Percentiles rank a stretch among this genome's conserved stretches.
phyloP scores from a whole-genome alignment of 2,329 filamentous ascomycete genomes.

The Fusarium floridanum region DNA sequence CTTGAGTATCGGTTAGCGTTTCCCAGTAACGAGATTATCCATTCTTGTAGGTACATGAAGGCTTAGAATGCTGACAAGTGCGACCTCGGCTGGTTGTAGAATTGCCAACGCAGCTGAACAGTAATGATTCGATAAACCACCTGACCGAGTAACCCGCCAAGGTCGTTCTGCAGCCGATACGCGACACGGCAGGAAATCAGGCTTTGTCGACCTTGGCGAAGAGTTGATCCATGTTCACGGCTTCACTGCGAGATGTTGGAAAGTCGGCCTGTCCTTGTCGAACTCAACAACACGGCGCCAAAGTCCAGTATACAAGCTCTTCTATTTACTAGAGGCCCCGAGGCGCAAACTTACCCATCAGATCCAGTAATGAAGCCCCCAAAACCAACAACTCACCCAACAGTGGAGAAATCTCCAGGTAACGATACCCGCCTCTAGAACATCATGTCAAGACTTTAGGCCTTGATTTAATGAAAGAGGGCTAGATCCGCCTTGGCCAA shows the following conservation, averaged over 20 bases:
- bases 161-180: slow-evolving; percentile 71
- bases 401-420: not conserved
- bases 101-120: not conserved
- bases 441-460: too few relatives aligned
- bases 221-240: slow-evolving; percentile 65
- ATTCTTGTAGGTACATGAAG: not conserved
- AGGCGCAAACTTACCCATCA: not conserved
- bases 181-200: slow-evolving; percentile 83
- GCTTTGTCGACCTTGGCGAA: slow-evolving; percentile 72
- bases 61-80: not conserved
- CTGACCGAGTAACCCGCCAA: slow-evolving; percentile 74
- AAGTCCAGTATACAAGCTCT: slow-evolving; percentile 58
- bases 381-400: not conserved
- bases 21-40: not conserved
- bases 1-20: not conserved
- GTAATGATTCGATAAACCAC: slow-evolving; percentile 65
- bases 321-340: not conserved
- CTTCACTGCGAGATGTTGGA: not conserved
- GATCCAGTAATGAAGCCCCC: not conserved
- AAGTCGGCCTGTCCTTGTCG: not conserved
- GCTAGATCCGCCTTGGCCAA: not conserved
- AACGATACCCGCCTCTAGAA: not conserved
- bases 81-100: not conserved
- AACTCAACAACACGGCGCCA: not conserved
- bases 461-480: too few relatives aligned